A percentile compares a stretch with the other conserved stretches of the same genome.
These are phyloP conservation scores for Porogramme epimiltina DNA, from an alignment of 1,284 basidiomycete species.

Conservation along the genomic window DNA sequence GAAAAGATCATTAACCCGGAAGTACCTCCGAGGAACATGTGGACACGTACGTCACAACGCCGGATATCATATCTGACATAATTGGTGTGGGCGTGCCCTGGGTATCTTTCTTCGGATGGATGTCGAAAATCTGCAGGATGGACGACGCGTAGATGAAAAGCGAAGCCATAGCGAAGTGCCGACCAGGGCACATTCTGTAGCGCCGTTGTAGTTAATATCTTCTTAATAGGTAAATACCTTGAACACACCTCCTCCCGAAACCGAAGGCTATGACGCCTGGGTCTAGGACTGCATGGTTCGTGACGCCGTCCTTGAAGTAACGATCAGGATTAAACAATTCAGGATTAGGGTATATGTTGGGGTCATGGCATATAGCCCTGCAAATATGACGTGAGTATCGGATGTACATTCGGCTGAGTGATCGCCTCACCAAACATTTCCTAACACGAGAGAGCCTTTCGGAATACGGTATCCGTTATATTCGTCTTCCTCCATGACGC, in stretches of 20 bases:
- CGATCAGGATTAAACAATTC: conserved; percentile 22
- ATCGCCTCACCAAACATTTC: conserved; percentile 21
- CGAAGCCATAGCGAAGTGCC: conserved; percentile 18
- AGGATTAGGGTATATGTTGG: conserved; percentile 19
- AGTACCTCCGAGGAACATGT: no score
- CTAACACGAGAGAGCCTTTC: conserved; percentile 24
- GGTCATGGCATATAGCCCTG: conserved; percentile 21
- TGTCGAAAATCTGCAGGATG: conserved; percentile 22
- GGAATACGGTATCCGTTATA: conserved; percentile 26
- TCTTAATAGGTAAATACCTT: neutral
- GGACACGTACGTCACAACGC: conserved; percentile 22
- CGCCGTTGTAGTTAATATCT: no score
- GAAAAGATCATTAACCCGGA: no score
- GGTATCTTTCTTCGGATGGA: conserved; percentile 12
- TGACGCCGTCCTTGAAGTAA: conserved; percentile 17
- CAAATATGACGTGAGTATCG: neutral
- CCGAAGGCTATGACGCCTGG: conserved; percentile 24
- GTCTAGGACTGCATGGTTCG: conserved; percentile 7
- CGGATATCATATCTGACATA: no score
- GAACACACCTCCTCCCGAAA: conserved; percentile 15
- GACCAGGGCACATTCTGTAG: conserved; percentile 18
- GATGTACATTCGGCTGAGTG: no score
- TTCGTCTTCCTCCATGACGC: conserved; percentile 23
- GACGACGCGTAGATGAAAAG: conserved; percentile 23
- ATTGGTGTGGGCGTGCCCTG: no score